Conservation (phyloP, 495 filamentous ascomycete species). For the Extremus antarcticus region DNA sequence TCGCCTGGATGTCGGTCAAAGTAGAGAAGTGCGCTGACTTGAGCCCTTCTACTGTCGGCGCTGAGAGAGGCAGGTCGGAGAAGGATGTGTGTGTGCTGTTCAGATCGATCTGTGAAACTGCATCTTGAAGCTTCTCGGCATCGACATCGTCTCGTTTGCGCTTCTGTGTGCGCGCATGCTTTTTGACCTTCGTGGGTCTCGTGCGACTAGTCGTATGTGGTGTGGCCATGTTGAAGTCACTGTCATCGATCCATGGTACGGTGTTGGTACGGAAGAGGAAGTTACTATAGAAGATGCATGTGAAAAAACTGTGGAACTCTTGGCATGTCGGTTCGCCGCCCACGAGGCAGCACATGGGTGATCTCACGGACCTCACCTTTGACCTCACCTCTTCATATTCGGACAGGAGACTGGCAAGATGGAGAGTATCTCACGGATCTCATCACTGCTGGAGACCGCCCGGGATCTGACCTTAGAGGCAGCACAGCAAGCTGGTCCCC, state of each 20-base stretch:
- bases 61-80: constrained; percentile 69
- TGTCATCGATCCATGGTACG: not conserved
- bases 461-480: constrained; percentile 95
- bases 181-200: constrained; percentile 31
- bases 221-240: constrained; percentile 9
- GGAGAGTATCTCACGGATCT: constrained; percentile 96
- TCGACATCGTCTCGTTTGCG: constrained; percentile 54
- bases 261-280: not conserved
- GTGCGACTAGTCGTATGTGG: constrained; percentile 23
- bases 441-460: constrained; percentile 88
- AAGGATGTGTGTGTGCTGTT: constrained; percentile 27
- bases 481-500: constrained; percentile 47
- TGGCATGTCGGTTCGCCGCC: not conserved
- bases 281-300: not conserved
- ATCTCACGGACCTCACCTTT: not conserved
- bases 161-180: constrained; percentile 41
- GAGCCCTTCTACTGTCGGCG: constrained; percentile 69
- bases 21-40: constrained; percentile 79
- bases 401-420: constrained; percentile 33
- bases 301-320: not conserved
- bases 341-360: no score
- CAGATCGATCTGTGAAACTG: constrained; percentile 37
- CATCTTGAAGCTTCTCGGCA: constrained; percentile 42
- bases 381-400: not conserved
- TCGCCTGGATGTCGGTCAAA: constrained; percentile 83